phyloP scores from a whole-genome alignment of 1,284 basidiomycete species.

The Agaricales sp. region DNA sequence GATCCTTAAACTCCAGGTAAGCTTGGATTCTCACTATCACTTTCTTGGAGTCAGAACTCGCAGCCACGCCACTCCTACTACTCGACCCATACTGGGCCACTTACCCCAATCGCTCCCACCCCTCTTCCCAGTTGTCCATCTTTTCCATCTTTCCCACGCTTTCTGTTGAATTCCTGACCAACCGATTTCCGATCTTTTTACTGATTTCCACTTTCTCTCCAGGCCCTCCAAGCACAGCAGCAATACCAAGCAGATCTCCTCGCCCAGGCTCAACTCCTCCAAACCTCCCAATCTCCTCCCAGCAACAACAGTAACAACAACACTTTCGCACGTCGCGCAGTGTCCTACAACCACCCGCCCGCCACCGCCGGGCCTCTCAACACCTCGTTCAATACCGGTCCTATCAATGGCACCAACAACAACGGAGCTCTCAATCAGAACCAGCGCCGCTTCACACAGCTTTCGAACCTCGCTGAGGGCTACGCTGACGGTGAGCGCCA shows the following conservation, averaged over 20 bases:
- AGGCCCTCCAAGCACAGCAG: conserved; percentile 37
- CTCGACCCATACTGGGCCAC: too few relatives aligned
- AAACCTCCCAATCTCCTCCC: conserved; percentile 38
- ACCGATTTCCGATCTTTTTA: conserved; percentile 1
- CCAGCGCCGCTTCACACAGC: neutral
- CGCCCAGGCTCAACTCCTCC: conserved; percentile 54
- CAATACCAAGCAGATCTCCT: conserved; percentile 38
- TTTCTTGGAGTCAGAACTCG: too few relatives aligned
- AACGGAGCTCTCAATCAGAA: too few relatives aligned
- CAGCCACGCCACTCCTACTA: neutral
- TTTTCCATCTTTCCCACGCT: conserved; percentile 10
- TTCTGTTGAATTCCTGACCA: conserved; percentile 11
- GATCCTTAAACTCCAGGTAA: conserved; percentile 66
- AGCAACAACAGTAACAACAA: conserved; percentile 20
- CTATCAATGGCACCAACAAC: too few relatives aligned
- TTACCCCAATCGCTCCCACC: neutral
- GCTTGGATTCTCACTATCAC: conserved; percentile 13
- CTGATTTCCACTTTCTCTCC: conserved; percentile 3
- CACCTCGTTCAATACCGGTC: conserved; percentile 31
- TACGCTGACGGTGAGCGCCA: conserved; percentile 23
- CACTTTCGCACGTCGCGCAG: conserved; percentile 40
- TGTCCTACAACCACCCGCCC: conserved; percentile 43
- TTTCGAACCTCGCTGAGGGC: neutral
- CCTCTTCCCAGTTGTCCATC: neutral
- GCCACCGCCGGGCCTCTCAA: conserved; percentile 58